Evolutionary conservation across 1,284 basidiomycete species (phyloP), one percentile per base, ranked within the genome.

Genomic region (Xerocomus amazonicus): DNA sequence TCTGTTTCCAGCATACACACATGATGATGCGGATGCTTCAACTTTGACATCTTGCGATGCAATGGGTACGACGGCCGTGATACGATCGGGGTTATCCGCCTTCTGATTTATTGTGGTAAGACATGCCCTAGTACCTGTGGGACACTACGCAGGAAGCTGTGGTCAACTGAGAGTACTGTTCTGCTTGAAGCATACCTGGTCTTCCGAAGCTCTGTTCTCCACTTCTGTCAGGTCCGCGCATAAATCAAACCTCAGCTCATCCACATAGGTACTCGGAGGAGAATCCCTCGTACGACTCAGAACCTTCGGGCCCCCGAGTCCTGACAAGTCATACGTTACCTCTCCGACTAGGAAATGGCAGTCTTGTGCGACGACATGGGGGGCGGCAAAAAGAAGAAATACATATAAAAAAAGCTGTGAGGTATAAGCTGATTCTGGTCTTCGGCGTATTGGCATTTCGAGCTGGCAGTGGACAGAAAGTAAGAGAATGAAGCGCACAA

Each of bases 101-200:
- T 87, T 90, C 59, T 72, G 60, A 61, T 88, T 90, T 34, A 75
- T 76, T 58, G 76, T 79, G 4, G 80, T 85, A 32, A 90, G 70
- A 65, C 89, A 92, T 46, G 80, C 87, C 59, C 82, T 74, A 38
- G 85, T 86, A 31, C 80, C 85, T 33, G 61, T 50, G 32, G 77
- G 68, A 71, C 89, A 92, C 88, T 91, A 58, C 32, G 54, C 33
- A 45, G 56, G 44, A 14, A 47, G 44, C 36, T 47, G 27, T 19
- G 34, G 37, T 52, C 23, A 43, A 46, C 43, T 7, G 27, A 43
- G n/a, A 35, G 32, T 37, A 29, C 12, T 9, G 17, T 37, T 42
- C 12, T 13, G 35, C 16, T 32, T 43, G 7, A 28, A 62, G 61
- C 77, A 58, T 66, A 89, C 88, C 78, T 90, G 87, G 68, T 92